Evolutionary conservation across 306 rosid genomes (phyloP).

Genomic region (Dalbergia oliveri): DNA sequence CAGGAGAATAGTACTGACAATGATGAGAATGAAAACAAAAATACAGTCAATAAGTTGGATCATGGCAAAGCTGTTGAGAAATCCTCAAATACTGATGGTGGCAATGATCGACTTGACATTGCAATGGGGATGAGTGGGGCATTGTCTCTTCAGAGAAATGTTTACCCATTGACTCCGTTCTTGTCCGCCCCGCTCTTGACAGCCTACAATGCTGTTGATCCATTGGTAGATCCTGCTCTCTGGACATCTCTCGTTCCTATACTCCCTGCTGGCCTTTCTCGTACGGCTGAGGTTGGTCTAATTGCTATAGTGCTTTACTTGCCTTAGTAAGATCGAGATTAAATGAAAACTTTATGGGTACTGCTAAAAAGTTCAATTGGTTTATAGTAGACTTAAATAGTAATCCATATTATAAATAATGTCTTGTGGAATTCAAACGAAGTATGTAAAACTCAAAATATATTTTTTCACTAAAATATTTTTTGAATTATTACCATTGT

Average conservation of each 20-base stretch:
- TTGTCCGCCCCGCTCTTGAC: slow-evolving; percentile 91
- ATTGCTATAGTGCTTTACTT: slow-evolving; percentile 28
- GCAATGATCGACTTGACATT: slow-evolving; percentile 61
- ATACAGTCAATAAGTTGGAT: slow-evolving; percentile 72
- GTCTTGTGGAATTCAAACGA: slow-evolving; percentile 1
- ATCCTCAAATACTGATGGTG: slow-evolving; percentile 65
- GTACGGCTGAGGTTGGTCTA: slow-evolving; percentile 81
- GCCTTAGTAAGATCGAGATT: slow-evolving; percentile 29
- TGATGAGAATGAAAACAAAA: slow-evolving; percentile 89
- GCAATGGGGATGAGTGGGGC: slow-evolving; percentile 76
- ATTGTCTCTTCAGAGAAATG: slow-evolving; percentile 87
- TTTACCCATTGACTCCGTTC: slow-evolving; percentile 74
- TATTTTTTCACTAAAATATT: slow-evolving; percentile 5
- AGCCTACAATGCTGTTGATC: slow-evolving; percentile 78
- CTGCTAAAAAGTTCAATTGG: not conserved
- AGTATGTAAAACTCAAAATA: not conserved
- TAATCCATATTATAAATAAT: slow-evolving; percentile 8
- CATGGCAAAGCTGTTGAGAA: slow-evolving; percentile 86
- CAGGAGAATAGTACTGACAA: slow-evolving; percentile 71
- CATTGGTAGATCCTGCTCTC: slow-evolving; percentile 80
- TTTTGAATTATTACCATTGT: slow-evolving; percentile 3
- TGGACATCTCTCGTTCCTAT: slow-evolving; percentile 92
- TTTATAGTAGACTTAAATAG: not conserved
- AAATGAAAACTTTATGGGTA: slow-evolving; percentile 3
- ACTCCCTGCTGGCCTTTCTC: slow-evolving; percentile 76